These are phyloP conservation scores for Fusarium sp. DNA, from an alignment of 2,329 filamentous ascomycete genomes.

Conservation along the genomic window DNA sequence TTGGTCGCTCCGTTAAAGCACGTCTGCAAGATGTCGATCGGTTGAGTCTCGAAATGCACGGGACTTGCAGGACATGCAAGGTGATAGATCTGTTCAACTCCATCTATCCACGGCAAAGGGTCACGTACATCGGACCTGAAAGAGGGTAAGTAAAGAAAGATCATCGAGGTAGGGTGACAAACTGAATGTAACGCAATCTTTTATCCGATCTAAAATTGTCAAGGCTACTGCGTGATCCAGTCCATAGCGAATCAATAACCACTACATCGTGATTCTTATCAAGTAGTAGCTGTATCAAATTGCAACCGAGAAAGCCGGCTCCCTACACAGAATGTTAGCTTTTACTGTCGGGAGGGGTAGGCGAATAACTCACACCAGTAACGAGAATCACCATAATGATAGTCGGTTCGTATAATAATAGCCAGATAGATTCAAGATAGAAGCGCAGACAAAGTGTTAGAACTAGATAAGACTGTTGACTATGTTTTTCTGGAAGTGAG, in stretches of 20 bases:
- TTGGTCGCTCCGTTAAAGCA: slow-evolving; percentile 40
- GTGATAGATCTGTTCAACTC: slow-evolving; percentile 41
- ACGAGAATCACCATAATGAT: slow-evolving; percentile 30
- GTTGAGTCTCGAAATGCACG: slow-evolving; percentile 32
- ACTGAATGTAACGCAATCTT: slow-evolving; percentile 35
- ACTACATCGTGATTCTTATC: slow-evolving; percentile 34
- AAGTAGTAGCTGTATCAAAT: slow-evolving; percentile 35
- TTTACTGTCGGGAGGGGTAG: accelerated
- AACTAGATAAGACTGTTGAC: too few species aligned
- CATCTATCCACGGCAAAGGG: slow-evolving; percentile 27
- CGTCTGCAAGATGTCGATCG: slow-evolving; percentile 42
- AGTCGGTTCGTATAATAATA: too few species aligned
- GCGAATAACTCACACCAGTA: slow-evolving; percentile 30
- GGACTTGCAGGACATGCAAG: slow-evolving; percentile 42
- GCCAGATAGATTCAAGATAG: too few species aligned
- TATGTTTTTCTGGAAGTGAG: too few species aligned
- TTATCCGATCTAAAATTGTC: slow-evolving; percentile 17
- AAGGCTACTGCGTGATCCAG: slow-evolving; percentile 31
- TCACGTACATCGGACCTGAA: slow-evolving; percentile 37
- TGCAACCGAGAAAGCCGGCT: slow-evolving; percentile 40
- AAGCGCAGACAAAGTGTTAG: too few species aligned
- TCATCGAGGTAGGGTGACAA: accelerated
- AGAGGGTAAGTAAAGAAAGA: accelerated
- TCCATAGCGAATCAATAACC: slow-evolving; percentile 41
- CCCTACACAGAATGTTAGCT: slow-evolving; percentile 20